phyloP scores from a whole-genome alignment of 345 rosid species.

The Garcia nutans region DNA sequence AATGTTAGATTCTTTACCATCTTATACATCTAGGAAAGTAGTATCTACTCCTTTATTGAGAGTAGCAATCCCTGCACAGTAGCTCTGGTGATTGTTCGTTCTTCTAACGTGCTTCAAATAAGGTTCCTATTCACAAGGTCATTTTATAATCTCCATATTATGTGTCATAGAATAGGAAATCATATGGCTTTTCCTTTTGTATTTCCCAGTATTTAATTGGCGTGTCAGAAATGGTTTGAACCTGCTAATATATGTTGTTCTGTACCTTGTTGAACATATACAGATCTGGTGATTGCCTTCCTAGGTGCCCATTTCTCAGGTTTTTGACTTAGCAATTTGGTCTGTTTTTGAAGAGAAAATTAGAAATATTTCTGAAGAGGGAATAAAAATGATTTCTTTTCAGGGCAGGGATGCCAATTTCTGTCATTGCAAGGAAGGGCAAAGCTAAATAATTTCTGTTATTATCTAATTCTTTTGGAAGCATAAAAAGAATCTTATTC shows the following conservation, averaged over 20 bases:
- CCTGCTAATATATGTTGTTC: neutral
- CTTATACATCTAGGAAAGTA: neutral
- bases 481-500: neutral
- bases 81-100: neutral
- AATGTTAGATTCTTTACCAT: neutral
- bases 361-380: too few species aligned
- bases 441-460: neutral
- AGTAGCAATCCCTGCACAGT: neutral
- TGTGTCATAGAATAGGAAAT: too few species aligned
- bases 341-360: neutral
- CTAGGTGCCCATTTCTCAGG: neutral
- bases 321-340: neutral
- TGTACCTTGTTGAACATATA: neutral
- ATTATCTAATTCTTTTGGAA: neutral
- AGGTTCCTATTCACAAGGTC: neutral
- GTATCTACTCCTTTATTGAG: neutral
- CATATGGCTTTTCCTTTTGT: neutral
- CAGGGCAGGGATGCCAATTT: neutral
- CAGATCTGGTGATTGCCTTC: neutral
- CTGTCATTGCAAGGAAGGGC: neutral
- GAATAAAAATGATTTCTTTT: neutral
- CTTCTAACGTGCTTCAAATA: neutral
- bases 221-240: neutral
- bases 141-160: neutral
- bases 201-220: neutral